These are phyloP conservation scores for Calonectria fujianensis DNA, from an alignment of 2,329 filamentous ascomycete genomes.

Conservation along the genomic window DNA sequence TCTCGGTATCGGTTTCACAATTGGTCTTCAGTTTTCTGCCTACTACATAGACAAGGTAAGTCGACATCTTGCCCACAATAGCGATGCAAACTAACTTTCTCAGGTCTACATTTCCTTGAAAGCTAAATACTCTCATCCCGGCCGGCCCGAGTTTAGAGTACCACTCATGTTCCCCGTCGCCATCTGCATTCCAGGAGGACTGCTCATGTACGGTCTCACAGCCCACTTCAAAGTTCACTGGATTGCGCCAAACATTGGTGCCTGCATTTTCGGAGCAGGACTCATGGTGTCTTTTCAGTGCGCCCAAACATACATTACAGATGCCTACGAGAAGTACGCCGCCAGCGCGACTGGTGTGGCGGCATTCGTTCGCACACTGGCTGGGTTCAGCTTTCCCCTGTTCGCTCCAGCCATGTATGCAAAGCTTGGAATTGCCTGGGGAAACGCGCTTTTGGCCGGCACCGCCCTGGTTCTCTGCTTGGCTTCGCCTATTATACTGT, in stretches of 20 bases:
- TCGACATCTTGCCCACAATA: rapidly evolving
- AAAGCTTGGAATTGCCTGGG: constrained; percentile 67
- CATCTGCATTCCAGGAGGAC: constrained; percentile 66
- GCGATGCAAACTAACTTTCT: neutral
- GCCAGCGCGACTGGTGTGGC: constrained; percentile 70
- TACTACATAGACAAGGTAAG: constrained; percentile 59
- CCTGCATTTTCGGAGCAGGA: constrained; percentile 66
- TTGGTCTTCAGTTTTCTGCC: constrained; percentile 73
- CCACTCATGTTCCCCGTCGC: constrained; percentile 60
- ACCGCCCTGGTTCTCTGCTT: constrained; percentile 50
- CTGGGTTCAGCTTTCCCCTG: constrained; percentile 75
- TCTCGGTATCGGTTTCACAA: constrained; percentile 71
- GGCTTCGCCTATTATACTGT: constrained; percentile 44
- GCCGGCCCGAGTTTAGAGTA: constrained; percentile 60
- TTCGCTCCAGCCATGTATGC: constrained; percentile 69
- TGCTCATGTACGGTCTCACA: constrained; percentile 71
- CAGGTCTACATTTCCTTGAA: constrained; percentile 57
- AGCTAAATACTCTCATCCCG: constrained; percentile 50
- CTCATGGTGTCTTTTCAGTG: constrained; percentile 75
- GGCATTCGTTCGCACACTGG: constrained; percentile 72
- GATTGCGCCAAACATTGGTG: constrained; percentile 76
- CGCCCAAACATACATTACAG: constrained; percentile 75
- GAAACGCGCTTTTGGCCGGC: constrained; percentile 60
- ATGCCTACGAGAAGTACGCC: constrained; percentile 65
- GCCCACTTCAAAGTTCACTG: constrained; percentile 66